phyloP scores from a whole-genome alignment of 805 yeast species.

The Candida nonsorbophila region DNA sequence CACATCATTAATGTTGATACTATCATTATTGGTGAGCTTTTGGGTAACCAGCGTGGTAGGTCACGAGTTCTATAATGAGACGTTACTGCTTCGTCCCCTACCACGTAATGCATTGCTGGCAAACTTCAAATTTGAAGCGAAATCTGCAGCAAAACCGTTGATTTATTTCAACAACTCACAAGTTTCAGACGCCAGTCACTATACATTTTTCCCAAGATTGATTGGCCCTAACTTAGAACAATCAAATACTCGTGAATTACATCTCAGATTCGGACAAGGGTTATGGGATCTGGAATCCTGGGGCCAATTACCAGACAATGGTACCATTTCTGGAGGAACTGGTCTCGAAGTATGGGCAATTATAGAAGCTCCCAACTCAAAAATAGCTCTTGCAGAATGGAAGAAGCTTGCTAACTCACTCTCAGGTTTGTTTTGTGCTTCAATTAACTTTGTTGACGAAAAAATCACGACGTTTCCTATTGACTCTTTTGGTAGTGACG shows the following conservation, averaged over 20 bases:
- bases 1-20: not conserved
- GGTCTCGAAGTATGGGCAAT: slow-evolving; percentile 94
- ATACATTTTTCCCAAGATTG: slow-evolving; percentile 71
- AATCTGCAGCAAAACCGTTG: slow-evolving; percentile 41
- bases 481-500: slow-evolving; percentile 26
- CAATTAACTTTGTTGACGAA: slow-evolving; percentile 80
- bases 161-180: slow-evolving; percentile 3
- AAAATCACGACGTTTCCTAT: slow-evolving; percentile 62
- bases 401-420: slow-evolving; percentile 62
- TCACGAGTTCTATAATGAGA: slow-evolving; percentile 47
- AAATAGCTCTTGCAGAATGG: slow-evolving; percentile 65
- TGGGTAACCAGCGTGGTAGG: slow-evolving; percentile 4
- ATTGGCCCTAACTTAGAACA: slow-evolving; percentile 69
- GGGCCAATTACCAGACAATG: slow-evolving; percentile 77
- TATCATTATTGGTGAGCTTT: slow-evolving; percentile 1
- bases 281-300: slow-evolving; percentile 89
- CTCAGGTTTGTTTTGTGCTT: slow-evolving; percentile 93
- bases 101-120: slow-evolving; percentile 67
- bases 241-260: slow-evolving; percentile 69
- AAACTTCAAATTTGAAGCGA: slow-evolving; percentile 63
- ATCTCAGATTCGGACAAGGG: slow-evolving; percentile 85
- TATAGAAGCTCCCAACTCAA: slow-evolving; percentile 56
- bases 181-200: slow-evolving; percentile 30
- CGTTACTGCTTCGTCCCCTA: slow-evolving; percentile 59
- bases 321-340: slow-evolving; percentile 77